Conservation (phyloP, 148 eudicot genomes). For the Polygonum maritimum region DNA sequence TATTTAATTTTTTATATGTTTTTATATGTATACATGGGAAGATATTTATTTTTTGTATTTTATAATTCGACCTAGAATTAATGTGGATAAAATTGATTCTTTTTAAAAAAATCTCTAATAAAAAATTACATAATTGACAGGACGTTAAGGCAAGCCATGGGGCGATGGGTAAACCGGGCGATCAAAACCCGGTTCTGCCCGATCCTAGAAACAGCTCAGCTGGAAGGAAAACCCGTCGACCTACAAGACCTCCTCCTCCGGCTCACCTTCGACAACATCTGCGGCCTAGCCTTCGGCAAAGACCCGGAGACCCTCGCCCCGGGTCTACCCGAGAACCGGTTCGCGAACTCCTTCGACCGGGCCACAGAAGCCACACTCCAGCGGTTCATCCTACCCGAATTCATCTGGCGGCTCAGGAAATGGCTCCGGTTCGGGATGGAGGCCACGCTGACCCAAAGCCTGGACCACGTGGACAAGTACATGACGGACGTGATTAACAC, state of each 20-base stretch:
- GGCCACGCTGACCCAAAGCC: slow-evolving; percentile 36
- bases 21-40: not conserved
- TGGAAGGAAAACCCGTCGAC: slow-evolving; percentile 49
- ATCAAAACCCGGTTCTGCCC: slow-evolving; percentile 57
- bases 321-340: slow-evolving; percentile 52
- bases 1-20: too few species aligned
- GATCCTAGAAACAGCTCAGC: slow-evolving; percentile 54
- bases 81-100: not conserved
- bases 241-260: slow-evolving; percentile 73
- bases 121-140: slow-evolving; percentile 9
- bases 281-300: slow-evolving; percentile 80
- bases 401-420: slow-evolving; percentile 66
- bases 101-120: too few species aligned
- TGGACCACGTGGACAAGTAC: slow-evolving; percentile 63
- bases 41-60: too few species aligned
- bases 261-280: slow-evolving; percentile 88
- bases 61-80: not conserved
- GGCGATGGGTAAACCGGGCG: slow-evolving; percentile 86
- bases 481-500: slow-evolving; percentile 45
- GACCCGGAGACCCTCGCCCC: slow-evolving; percentile 73
- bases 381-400: slow-evolving; percentile 69
- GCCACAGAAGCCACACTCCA: slow-evolving; percentile 86
- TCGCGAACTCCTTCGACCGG: slow-evolving; percentile 64
- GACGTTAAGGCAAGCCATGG: slow-evolving; percentile 89
- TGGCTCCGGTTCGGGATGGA: slow-evolving; percentile 77